A percentile compares a stretch with the other conserved stretches of the same genome.
Conservation (phyloP, 108 stramenopile genomes). For the Schizochytrium sp. region DNA sequence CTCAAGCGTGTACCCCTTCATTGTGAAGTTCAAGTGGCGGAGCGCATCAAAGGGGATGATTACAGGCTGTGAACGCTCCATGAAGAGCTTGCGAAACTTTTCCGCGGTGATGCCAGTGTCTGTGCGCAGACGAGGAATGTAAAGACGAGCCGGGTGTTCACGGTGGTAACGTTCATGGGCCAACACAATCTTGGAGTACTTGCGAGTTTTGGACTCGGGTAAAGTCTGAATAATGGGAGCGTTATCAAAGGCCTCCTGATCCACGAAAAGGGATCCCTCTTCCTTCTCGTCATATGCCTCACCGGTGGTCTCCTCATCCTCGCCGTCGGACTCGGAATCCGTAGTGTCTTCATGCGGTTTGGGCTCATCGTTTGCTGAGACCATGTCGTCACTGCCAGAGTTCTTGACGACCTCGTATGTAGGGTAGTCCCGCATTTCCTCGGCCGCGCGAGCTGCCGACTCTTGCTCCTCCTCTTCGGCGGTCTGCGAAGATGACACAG, state of each 20-base stretch:
- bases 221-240: slow-evolving; percentile 41
- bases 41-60: slow-evolving; percentile 57
- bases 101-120: slow-evolving; percentile 36
- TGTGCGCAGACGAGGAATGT: slow-evolving; percentile 39
- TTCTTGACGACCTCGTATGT: background rate
- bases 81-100: slow-evolving; percentile 55
- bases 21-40: slow-evolving; percentile 54
- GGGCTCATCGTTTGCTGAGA: slow-evolving; percentile 22
- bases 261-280: slow-evolving; percentile 24
- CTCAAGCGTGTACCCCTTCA: slow-evolving; percentile 41
- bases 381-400: slow-evolving; percentile 39
- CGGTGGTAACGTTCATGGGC: slow-evolving; percentile 59
- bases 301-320: background rate
- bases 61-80: slow-evolving; percentile 50
- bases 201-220: slow-evolving; percentile 48
- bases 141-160: slow-evolving; percentile 51
- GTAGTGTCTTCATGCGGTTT: background rate
- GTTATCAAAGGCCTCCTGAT: slow-evolving; percentile 30
- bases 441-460: background rate
- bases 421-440: slow-evolving; percentile 36
- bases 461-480: background rate
- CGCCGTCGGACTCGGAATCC: background rate
- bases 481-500: background rate
- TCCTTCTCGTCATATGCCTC: slow-evolving; percentile 47
- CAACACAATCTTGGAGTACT: slow-evolving; percentile 55